These are phyloP conservation scores for Colletotrichum tamarilloi DNA, from an alignment of 2,329 filamentous ascomycete species.

Conservation along the genomic window DNA sequence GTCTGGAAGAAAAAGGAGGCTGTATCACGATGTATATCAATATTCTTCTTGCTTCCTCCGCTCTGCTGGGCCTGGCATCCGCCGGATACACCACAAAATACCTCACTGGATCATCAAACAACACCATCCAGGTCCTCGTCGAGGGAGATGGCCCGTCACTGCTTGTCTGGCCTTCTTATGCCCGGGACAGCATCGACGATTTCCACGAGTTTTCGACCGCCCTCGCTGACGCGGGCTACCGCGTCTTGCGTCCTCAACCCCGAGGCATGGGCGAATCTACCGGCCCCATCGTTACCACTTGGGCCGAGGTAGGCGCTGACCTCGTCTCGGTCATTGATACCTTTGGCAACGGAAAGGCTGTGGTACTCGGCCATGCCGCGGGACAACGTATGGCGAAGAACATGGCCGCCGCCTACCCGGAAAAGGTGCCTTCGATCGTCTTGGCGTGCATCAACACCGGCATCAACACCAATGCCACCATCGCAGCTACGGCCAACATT, in stretches of 20 bases:
- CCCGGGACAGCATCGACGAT: background rate
- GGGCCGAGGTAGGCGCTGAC: background rate
- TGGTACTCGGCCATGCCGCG: background rate
- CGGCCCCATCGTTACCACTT: background rate
- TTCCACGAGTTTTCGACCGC: background rate
- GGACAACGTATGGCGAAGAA: background rate
- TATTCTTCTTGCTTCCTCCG: background rate
- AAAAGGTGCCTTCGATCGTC: background rate
- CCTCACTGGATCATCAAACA: background rate
- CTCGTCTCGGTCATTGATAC: background rate
- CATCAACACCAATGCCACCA: background rate
- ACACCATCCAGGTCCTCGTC: background rate
- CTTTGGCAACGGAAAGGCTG: background rate
- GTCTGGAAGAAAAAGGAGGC: background rate
- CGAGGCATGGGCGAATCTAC: background rate
- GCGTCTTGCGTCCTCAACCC: background rate
- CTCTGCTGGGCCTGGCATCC: background rate
- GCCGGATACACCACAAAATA: background rate
- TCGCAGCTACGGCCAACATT: background rate
- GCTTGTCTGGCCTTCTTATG: background rate
- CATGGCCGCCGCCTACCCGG: background rate
- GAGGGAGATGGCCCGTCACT: background rate
- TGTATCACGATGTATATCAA: background rate
- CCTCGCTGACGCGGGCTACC: background rate
- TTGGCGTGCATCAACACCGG: background rate